These are phyloP conservation scores for Syzygium syzygioides DNA, from an alignment of 441 rosid genomes.

Conservation along the genomic window DNA sequence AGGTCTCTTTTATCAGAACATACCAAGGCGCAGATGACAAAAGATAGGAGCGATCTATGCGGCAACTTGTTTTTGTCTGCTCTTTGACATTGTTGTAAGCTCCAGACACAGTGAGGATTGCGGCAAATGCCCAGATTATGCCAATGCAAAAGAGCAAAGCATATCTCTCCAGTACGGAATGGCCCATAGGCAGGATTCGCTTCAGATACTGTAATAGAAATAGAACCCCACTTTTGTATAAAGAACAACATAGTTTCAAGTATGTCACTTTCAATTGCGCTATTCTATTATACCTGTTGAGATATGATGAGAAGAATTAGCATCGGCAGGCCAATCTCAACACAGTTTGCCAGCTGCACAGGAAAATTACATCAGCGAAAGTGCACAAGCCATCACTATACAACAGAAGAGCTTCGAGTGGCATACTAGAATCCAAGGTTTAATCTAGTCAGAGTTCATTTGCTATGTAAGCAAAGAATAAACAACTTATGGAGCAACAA, in stretches of 20 bases:
- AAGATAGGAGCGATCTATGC: slow-evolving; percentile 64
- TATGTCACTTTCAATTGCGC: neutral
- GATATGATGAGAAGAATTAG: slow-evolving; percentile 58
- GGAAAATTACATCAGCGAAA: neutral
- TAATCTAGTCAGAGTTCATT: neutral
- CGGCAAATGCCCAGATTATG: slow-evolving; percentile 87
- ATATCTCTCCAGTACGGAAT: slow-evolving; percentile 60
- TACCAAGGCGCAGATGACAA: slow-evolving; percentile 87
- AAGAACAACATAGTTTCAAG: neutral
- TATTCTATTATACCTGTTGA: slow-evolving; percentile 51
- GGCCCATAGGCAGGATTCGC: slow-evolving; percentile 20
- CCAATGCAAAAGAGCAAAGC: slow-evolving; percentile 74
- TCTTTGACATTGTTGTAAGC: slow-evolving; percentile 70
- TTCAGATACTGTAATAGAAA: slow-evolving; percentile 50
- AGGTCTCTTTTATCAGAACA: slow-evolving; percentile 2
- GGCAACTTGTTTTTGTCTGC: slow-evolving; percentile 64
- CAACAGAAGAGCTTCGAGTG: neutral
- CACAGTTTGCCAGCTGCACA: slow-evolving; percentile 81
- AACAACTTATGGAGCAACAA: neutral
- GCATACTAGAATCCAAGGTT: neutral
- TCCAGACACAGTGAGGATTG: slow-evolving; percentile 82
- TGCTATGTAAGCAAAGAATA: neutral
- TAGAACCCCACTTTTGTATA: slow-evolving; percentile 3
- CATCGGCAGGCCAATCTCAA: slow-evolving; percentile 94
- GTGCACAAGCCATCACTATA: neutral